Evolutionary conservation across 164 flowering plant genomes (phyloP).

Genomic region (Nelumbo lutea): DNA sequence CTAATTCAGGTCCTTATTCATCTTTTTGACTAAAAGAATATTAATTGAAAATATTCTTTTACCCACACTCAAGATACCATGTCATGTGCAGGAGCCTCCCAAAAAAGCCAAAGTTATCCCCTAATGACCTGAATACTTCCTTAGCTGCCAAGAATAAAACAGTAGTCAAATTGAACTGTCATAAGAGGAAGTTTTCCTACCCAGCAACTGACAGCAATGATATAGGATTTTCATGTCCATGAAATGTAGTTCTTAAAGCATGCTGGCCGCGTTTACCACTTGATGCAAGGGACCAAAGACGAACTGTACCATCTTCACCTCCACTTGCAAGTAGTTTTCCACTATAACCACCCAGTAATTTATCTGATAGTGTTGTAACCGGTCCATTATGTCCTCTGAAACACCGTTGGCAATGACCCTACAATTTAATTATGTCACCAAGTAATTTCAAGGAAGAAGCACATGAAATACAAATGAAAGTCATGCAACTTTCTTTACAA

Average conservation of each 20-base stretch:
- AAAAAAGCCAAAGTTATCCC: not conserved
- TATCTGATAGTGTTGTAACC: conserved; percentile 49
- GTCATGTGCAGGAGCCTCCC: too few species aligned
- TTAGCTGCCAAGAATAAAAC: too few species aligned
- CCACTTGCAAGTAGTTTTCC: conserved; percentile 60
- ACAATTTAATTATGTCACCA: conserved; percentile 11
- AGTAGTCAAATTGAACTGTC: not conserved
- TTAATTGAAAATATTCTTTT: too few species aligned
- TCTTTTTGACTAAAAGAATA: too few species aligned
- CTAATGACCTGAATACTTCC: not conserved
- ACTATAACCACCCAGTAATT: conserved; percentile 40
- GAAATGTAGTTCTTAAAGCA: conserved; percentile 49
- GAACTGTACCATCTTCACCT: conserved; percentile 69
- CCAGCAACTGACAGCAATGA: conserved; percentile 57
- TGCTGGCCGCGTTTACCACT: conserved; percentile 63
- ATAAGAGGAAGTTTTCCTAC: conserved; percentile 26
- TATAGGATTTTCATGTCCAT: conserved; percentile 62
- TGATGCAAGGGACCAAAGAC: conserved; percentile 67
- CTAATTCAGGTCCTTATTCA: too few species aligned
- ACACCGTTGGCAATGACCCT: conserved; percentile 46
- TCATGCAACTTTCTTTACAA: not conserved
- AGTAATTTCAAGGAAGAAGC: not conserved
- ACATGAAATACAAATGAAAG: not conserved
- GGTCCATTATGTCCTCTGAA: conserved; percentile 54
- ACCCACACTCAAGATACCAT: too few species aligned